Base-by-base conservation (phyloP, 305 asterid species). In the Caryopteris hybrid region DNA sequence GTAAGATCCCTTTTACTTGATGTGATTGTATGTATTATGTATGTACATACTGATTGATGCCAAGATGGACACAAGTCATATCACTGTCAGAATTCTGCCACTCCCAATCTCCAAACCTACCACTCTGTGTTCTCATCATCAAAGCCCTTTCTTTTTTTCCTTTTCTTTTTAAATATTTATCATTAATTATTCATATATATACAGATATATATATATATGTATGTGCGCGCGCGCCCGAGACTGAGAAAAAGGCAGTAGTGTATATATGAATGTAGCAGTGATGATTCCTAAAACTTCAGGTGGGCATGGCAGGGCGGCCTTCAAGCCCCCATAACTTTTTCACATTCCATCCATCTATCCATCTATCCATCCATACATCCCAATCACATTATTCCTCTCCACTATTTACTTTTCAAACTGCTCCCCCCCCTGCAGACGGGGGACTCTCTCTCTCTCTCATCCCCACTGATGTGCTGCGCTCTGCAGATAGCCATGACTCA, bases 301-400 rank as follows among this genome's bases (percentile, higher is more conserved):
- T 39, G 55, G 64, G 62, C 2, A 45, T 14, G 16, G 63, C 54
- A 67, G 60, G 68, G 77, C 81, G 71, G 81, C 84, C 78, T 74
- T 78, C 66, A 68, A 47, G 12, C 65, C 52, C 88, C 89, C 96
- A 83, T 84, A 83, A 86, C 93, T 72, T 52, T 54, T 71, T 79
- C 91, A 86, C 86, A 84, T 74, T 76, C 76, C 75, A 51, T 53
- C 23, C 66, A 33, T 45, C 59, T 46, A 59, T 61, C 63, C 57
- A 69, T 57, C n/a, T n/a, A n/a, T 76, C 76, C 75, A 51, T 53
- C 23, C 66, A 33, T 45, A 55, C 47, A 59, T 61, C 63, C 57
- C 59, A 57, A 56, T 46, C 59, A 60, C 69, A 47, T 57, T 67
- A 65, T 72, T 69, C 62, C 60, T 9, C 76, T 80, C 78, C 79